Evolutionary conservation across 2,329 filamentous ascomycete species (phyloP).

Genomic region (Neurospora crassa): DNA sequence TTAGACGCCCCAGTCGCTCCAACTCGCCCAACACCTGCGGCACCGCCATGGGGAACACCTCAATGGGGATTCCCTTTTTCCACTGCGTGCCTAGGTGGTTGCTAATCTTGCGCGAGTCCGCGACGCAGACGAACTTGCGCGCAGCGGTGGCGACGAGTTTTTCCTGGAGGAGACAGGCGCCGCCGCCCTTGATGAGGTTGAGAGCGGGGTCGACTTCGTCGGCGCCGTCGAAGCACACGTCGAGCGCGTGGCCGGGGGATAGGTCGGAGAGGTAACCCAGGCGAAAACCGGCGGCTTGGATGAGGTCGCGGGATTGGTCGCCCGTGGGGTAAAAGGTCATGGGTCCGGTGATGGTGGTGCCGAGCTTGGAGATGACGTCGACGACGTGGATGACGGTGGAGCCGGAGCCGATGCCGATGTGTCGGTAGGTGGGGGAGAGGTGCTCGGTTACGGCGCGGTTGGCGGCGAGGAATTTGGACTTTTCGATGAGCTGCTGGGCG

Average conservation of each 20-base stretch:
- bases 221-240: constrained; percentile 91
- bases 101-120: constrained; percentile 78
- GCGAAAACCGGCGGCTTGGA: constrained; percentile 66
- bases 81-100: constrained; percentile 66
- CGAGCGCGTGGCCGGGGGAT: constrained; percentile 48
- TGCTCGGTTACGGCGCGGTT: constrained; percentile 65
- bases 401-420: constrained; percentile 72
- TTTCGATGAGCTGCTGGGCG: constrained; percentile 43
- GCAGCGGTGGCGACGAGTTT: constrained; percentile 85
- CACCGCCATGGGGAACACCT: constrained; percentile 80
- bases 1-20: constrained; percentile 58
- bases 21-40: constrained; percentile 68
- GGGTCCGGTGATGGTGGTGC: constrained; percentile 38
- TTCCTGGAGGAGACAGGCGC: constrained; percentile 95
- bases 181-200: constrained; percentile 96
- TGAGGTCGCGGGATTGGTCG: constrained; percentile 80
- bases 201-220: constrained; percentile 93
- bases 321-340: constrained; percentile 92
- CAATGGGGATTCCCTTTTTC: constrained; percentile 79
- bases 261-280: constrained; percentile 72
- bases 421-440: constrained; percentile 51
- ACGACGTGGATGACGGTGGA: constrained; percentile 80
- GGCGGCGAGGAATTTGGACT: constrained; percentile 66
- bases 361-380: constrained; percentile 62
- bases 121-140: constrained; percentile 67